These are phyloP conservation scores for Paecilomyces sp. DNA, from an alignment of 2,329 filamentous ascomycete species.

Conservation along the genomic window DNA sequence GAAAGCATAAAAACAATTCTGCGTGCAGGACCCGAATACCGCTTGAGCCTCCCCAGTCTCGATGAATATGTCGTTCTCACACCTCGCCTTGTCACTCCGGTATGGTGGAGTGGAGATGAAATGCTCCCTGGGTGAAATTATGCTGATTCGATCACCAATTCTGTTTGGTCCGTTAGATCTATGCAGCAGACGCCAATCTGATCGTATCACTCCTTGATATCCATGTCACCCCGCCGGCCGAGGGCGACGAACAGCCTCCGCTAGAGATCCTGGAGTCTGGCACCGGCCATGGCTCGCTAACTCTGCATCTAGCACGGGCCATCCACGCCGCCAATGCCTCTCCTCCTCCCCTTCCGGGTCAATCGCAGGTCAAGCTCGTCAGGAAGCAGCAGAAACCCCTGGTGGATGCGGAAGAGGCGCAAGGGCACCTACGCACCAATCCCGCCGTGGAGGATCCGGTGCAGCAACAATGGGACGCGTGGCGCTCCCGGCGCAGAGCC, in stretches of 20 bases:
- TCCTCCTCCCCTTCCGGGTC: constrained; percentile 36
- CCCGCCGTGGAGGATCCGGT: constrained; percentile 9
- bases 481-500: constrained; percentile 51
- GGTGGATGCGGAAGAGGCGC: constrained; percentile 13
- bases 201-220: constrained; percentile 73
- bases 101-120: constrained; percentile 30
- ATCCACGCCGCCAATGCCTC: constrained; percentile 65
- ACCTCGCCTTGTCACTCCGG: constrained; percentile 67
- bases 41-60: constrained; percentile 59
- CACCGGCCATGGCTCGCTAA: constrained; percentile 76
- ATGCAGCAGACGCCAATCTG: constrained; percentile 65
- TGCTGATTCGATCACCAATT: background rate
- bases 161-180: constrained; percentile 48
- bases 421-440: constrained; percentile 6
- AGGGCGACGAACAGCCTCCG: constrained; percentile 29
- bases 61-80: constrained; percentile 66
- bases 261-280: constrained; percentile 77
- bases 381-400: constrained; percentile 13
- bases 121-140: background rate
- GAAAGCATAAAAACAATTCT: constrained; percentile 1
- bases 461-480: constrained; percentile 37
- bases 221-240: constrained; percentile 45
- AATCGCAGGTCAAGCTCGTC: constrained; percentile 24
- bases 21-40: constrained; percentile 39
- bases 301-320: constrained; percentile 66